phyloP scores from a whole-genome alignment of 2,329 filamentous ascomycete genomes.

The Diaporthe vexans region DNA sequence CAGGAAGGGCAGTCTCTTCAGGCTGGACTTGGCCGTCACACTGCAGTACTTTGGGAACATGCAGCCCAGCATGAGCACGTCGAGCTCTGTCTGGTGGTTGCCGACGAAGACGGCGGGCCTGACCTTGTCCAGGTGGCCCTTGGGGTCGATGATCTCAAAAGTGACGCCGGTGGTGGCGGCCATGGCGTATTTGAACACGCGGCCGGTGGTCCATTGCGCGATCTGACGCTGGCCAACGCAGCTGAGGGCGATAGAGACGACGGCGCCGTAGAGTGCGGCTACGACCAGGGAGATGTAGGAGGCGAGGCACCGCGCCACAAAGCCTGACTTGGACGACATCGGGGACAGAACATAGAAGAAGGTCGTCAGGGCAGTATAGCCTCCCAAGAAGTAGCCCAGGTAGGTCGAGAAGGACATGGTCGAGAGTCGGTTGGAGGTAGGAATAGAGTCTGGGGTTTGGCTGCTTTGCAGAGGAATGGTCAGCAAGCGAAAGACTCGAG shows the following conservation, averaged over 20 bases:
- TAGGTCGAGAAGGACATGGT: slow-evolving; percentile 56
- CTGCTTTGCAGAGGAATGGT: slow-evolving; percentile 8
- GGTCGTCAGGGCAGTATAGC: slow-evolving; percentile 65
- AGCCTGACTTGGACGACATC: slow-evolving; percentile 71
- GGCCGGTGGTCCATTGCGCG: slow-evolving; percentile 87
- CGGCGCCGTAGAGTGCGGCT: slow-evolving; percentile 79
- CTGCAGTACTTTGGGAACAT: slow-evolving; percentile 94
- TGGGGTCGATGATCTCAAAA: slow-evolving; percentile 80
- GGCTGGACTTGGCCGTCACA: slow-evolving; percentile 90
- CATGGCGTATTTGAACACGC: slow-evolving; percentile 87
- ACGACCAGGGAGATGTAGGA: slow-evolving; percentile 73
- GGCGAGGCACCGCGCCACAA: slow-evolving; percentile 77
- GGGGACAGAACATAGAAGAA: slow-evolving; percentile 74
- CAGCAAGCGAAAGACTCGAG: slow-evolving; percentile 15
- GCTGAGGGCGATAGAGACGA: slow-evolving; percentile 80
- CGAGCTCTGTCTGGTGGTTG: slow-evolving; percentile 97
- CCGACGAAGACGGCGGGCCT: slow-evolving; percentile 92
- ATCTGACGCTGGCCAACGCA: slow-evolving; percentile 79
- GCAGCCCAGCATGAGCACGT: slow-evolving; percentile 89
- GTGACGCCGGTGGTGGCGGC: slow-evolving; percentile 79
- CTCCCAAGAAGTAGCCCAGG: slow-evolving; percentile 62
- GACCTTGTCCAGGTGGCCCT: slow-evolving; percentile 71
- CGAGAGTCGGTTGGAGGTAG: slow-evolving; percentile 32
- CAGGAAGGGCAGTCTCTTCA: slow-evolving; percentile 85
- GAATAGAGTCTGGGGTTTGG: neutral